phyloP scores from a whole-genome alignment of 2,329 filamentous ascomycete genomes.

The Dactylellina sp. region DNA sequence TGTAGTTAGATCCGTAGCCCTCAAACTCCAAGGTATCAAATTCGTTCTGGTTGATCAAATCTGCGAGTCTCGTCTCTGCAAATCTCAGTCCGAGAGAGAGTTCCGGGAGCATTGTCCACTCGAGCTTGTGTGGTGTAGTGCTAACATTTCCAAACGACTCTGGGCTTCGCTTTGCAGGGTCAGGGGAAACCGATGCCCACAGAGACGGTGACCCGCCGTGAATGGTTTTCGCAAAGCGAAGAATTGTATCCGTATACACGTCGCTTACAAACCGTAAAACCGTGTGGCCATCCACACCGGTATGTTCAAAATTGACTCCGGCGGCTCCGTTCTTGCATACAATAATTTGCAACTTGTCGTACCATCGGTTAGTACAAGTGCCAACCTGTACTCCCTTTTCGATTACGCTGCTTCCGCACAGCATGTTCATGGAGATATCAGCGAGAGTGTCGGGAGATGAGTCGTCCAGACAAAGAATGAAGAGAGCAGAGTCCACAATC shows the following conservation, averaged over 20 bases:
- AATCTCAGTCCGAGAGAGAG: conserved; percentile 91
- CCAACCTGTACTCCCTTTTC: conserved; percentile 95
- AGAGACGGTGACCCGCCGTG: conserved; percentile 91
- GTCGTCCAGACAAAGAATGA: conserved; percentile 91
- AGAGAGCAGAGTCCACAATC: conserved; percentile 93
- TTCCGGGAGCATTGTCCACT: conserved; percentile 97
- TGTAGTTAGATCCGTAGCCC: conserved; percentile 95
- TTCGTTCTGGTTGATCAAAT: conserved; percentile 96
- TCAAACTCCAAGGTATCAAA: conserved; percentile 90
- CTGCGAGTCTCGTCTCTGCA: conserved; percentile 91
- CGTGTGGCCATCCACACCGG: conserved; percentile 95
- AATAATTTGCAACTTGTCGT: conserved; percentile 98
- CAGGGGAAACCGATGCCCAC: conserved; percentile 90
- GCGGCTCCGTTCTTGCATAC: conserved; percentile 99
- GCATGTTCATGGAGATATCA: conserved; percentile 97
- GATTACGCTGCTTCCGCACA: conserved; percentile 92
- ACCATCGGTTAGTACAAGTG: conserved; percentile 98
- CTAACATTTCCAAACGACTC: conserved; percentile 91
- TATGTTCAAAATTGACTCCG: conserved; percentile 99
- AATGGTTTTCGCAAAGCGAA: conserved; percentile 93
- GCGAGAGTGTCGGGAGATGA: conserved; percentile 83
- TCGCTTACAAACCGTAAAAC: conserved; percentile 96
- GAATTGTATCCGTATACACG: conserved; percentile 95
- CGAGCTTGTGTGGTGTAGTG: conserved; percentile 92
- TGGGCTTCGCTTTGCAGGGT: conserved; percentile 91